Percentiles rank a stretch among this genome's conserved stretches.
Conservation (phyloP, 805 yeast genomes). For the Yarrowia yakushimensis region DNA sequence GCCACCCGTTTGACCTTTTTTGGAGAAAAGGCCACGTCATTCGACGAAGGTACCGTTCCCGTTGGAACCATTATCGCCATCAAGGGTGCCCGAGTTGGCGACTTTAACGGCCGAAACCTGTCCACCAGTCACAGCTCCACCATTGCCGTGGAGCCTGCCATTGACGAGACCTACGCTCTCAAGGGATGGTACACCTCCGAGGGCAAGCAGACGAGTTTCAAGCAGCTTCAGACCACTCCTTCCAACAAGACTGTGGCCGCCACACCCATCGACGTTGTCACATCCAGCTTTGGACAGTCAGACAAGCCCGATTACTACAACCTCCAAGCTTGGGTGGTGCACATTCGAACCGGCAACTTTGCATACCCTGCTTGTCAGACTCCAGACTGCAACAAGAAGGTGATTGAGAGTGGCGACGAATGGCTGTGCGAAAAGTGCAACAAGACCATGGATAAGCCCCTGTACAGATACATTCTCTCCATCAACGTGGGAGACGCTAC, state of each 20-base stretch:
- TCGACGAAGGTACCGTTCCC: slow-evolving; percentile 47
- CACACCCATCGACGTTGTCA: slow-evolving; percentile 62
- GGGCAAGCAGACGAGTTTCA: slow-evolving; percentile 63
- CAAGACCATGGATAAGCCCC: slow-evolving; percentile 61
- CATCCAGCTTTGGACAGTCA: slow-evolving; percentile 62
- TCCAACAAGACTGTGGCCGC: slow-evolving; percentile 47
- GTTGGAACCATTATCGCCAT: slow-evolving; percentile 71
- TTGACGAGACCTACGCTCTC: slow-evolving; percentile 78
- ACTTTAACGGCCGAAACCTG: slow-evolving; percentile 80
- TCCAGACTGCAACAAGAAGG: slow-evolving; percentile 78
- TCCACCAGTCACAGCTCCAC: slow-evolving; percentile 78
- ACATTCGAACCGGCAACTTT: slow-evolving; percentile 63
- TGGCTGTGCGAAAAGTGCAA: slow-evolving; percentile 97
- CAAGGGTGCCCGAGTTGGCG: slow-evolving; percentile 85
- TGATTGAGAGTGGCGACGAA: slow-evolving; percentile 66
- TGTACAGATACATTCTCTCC: slow-evolving; percentile 76
- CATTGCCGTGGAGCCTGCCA: slow-evolving; percentile 77
- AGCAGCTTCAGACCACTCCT: slow-evolving; percentile 50
- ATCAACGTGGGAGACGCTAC: slow-evolving; percentile 72
- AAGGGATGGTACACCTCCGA: slow-evolving; percentile 93
- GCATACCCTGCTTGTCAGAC: slow-evolving; percentile 83
- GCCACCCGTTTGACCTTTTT: slow-evolving; percentile 81
- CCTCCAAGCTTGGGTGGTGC: slow-evolving; percentile 69
- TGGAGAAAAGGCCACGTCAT: slow-evolving; percentile 83
- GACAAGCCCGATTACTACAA: slow-evolving; percentile 79